A percentile compares a stretch with the other conserved stretches of the same genome.
Evolutionary conservation across 306 rosid species (phyloP).

Genomic region (Trifolium pratense): DNA sequence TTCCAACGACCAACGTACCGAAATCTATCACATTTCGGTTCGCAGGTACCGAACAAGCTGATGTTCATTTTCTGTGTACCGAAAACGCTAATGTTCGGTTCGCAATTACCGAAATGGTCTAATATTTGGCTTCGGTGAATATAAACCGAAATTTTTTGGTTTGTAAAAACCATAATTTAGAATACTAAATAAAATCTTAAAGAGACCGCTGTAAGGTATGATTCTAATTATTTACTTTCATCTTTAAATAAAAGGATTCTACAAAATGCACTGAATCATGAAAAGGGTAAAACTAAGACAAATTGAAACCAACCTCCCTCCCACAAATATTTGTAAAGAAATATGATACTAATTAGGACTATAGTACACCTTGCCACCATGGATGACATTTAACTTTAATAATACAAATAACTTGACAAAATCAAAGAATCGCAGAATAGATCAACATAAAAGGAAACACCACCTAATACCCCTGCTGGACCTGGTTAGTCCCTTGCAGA

Average conservation of each 20-base stretch:
- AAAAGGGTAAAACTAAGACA: constrained; percentile 25
- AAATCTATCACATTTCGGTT: too few species aligned
- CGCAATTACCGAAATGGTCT: too few species aligned
- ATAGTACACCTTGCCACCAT: constrained; percentile 60
- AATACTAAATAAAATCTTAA: too few species aligned
- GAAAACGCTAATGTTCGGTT: too few species aligned
- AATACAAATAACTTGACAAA: constrained; percentile 50
- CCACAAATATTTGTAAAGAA: constrained; percentile 52
- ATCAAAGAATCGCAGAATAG: constrained; percentile 68
- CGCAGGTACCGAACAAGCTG: too few species aligned
- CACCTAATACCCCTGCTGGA: constrained; percentile 42
- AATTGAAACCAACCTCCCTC: constrained; percentile 46
- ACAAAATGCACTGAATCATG: constrained; percentile 50
- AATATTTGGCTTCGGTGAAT: too few species aligned
- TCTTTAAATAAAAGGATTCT: constrained; percentile 51
- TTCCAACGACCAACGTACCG: too few species aligned
- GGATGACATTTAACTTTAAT: constrained; percentile 44
- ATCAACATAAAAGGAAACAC: constrained; percentile 39
- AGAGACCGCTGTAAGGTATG: neutral
- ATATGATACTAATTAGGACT: constrained; percentile 49
- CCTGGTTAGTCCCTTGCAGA: constrained; percentile 52
- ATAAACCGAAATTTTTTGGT: too few species aligned
- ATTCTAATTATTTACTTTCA: constrained; percentile 51
- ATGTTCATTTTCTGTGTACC: too few species aligned
- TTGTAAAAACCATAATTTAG: too few species aligned